Evolutionary conservation across 306 rosid species (phyloP), one percentile per base, ranked within the genome.

Genomic region (Trifolium pratense): DNA sequence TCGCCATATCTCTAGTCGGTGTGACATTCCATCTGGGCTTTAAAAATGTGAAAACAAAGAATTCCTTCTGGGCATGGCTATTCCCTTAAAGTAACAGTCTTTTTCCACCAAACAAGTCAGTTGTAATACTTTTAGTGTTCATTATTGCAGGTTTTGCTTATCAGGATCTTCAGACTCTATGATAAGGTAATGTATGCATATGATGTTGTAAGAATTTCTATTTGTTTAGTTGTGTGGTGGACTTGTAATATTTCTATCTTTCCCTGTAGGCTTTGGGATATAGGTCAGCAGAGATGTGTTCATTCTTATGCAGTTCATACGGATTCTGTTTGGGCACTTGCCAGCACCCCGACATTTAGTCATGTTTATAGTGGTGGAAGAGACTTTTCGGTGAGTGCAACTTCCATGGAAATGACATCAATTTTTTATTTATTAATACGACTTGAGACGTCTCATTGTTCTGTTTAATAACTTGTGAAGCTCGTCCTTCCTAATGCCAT

Each of bases 321-420:
- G 36, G 99, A 95, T 84, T 95, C 99, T 84, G 99, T 95, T 67
- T 95, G 99, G 99, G 90, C 99, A 70, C 97, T 95, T 82, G 99
- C 96, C 48, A 95, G 99, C 84, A 88, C 97, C 52, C 97, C 97
- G 13, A 68, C 99, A 48, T 95, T 95, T 87, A 87, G 90, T 83
- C 92, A 95, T 80, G 99, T 95, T 75, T 95, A 89, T 81, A 95
- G 99, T 74, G 97, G 99, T 75, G 99, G 99, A 59, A 86, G 99
- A 83, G 99, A 95, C 80, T 86, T 82, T 83, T 95, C 99, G 65
- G 99, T 95, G 86, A 91, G 99, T 94, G 57, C 66, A 70, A 20
- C 63, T 66, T 79, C 65, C 74, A 73, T 52, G 49, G n/a, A 65
- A 77, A 66, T 72, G 42, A 58, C 37, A 51, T 64, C 8, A 66